Base-by-base conservation (phyloP, 2,329 filamentous ascomycete genomes). In the Reticulascus tulasneorum region DNA sequence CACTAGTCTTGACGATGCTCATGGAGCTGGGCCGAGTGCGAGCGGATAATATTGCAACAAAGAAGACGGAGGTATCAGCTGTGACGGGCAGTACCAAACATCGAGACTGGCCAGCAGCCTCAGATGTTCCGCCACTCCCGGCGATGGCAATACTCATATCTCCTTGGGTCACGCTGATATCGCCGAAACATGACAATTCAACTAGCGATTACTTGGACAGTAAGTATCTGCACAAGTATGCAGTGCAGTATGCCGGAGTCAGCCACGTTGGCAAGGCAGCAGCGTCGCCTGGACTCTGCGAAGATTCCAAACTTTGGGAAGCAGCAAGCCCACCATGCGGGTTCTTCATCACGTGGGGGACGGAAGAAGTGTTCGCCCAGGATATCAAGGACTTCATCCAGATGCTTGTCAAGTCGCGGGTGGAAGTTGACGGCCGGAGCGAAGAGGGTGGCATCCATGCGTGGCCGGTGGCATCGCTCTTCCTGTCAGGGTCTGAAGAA, bases 111-210 rank as follows among this genome's bases (percentile, higher is more conserved):
- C n/a, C n/a, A n/a, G n/a, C n/a, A n/a, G 23, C 47, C 38, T 38
- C 37, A 9, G 44, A 42, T 15, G 26, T 24, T 23, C 38, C 44
- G 36, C 58, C 49, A 37, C 54, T 56, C 31, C 62, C 60, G 29
- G 58, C 58, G 40, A 64, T 89, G 51, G 85, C 82, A 3, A 69
- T 82, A 16, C 67, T 93, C 42, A 86, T 94, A 41, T 90, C 84
- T 9, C 87, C 87, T 0, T 94, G 88, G 88, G 71, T 82, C 10
- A 84, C 81, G 2, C 74, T 94, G 25, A 68, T 86, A 24, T 87
- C 84, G 1, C 61, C 67, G 7, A 72, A 76, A 34, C 82, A 90
- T 50, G 69, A 68, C 35, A 79, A 84, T 47, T 91, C 84, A 1
- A 55, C 64, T 5, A 86, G 82, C 47, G 88, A 94, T 57, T 94